Evolutionary conservation across 768 basidiomycete genomes (phyloP).

Genomic region (Suillus tomentosus): DNA sequence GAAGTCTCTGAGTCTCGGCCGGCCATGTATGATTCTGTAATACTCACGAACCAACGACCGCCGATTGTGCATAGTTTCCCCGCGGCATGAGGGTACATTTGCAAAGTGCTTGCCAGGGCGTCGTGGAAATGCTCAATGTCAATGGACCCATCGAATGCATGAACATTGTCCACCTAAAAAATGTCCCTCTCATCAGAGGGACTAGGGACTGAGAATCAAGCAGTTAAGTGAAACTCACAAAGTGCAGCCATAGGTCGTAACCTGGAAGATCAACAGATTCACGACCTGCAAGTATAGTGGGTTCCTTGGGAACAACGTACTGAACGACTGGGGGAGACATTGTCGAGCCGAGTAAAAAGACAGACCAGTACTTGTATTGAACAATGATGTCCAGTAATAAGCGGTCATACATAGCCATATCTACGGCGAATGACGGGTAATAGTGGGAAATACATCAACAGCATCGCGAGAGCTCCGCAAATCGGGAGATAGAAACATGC

Average conservation of each 20-base stretch:
- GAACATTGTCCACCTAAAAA: constrained; percentile 22
- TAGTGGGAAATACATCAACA: too few species aligned
- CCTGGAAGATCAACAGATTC: constrained; percentile 23
- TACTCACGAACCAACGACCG: constrained; percentile 24
- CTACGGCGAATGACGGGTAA: too few species aligned
- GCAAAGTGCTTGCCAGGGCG: constrained; percentile 24
- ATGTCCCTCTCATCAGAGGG: constrained; percentile 11
- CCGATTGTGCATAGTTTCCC: constrained; percentile 21
- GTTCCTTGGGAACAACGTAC: constrained; percentile 23
- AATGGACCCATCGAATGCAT: constrained; percentile 20
- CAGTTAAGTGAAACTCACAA: constrained; percentile 15
- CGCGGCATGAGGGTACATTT: constrained; percentile 29
- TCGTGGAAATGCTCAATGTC: constrained; percentile 23
- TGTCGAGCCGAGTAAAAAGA: not conserved
- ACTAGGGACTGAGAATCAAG: not conserved
- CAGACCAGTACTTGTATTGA: not conserved
- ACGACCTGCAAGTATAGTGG: constrained; percentile 16
- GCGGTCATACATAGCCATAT: too few species aligned
- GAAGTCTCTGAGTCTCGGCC: constrained; percentile 7
- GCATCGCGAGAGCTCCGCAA: too few species aligned
- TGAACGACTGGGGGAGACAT: constrained; percentile 19
- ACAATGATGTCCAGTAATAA: not conserved
- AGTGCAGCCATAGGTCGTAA: constrained; percentile 23
- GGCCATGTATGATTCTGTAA: not conserved
- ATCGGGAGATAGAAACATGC: too few species aligned